phyloP scores from a whole-genome alignment of 1,284 basidiomycete genomes.

The Trametes pubescens region DNA sequence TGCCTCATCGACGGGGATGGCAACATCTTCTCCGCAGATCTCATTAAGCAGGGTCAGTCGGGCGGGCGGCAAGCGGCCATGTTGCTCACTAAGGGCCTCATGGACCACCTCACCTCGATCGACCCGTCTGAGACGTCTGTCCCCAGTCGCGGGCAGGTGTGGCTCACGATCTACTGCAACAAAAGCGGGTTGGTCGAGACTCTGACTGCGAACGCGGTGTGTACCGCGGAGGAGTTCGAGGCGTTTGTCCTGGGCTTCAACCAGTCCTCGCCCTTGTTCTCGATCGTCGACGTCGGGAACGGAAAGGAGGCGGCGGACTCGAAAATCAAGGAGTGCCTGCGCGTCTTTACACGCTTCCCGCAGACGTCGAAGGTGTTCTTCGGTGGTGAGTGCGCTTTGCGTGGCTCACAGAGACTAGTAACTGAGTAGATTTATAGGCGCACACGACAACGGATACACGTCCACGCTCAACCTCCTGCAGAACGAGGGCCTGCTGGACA shows the following conservation, averaged over 20 bases:
- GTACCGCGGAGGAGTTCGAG: conserved; percentile 51
- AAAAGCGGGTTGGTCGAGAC: conserved; percentile 52
- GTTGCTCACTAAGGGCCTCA: conserved; percentile 51
- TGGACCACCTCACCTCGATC: conserved; percentile 43
- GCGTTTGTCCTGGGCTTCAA: conserved; percentile 57
- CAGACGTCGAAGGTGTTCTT: conserved; percentile 55
- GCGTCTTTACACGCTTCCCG: conserved; percentile 54
- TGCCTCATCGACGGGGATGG: conserved; percentile 58
- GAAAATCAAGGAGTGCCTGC: conserved; percentile 61
- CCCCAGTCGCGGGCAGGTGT: conserved; percentile 47
- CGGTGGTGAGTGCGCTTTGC: conserved; percentile 43
- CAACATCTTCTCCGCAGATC: conserved; percentile 53
- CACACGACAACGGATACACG: conserved; percentile 64
- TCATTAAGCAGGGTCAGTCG: conserved; percentile 48
- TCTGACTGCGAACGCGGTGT: conserved; percentile 45
- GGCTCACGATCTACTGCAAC: conserved; percentile 56
- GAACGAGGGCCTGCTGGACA: conserved; percentile 57
- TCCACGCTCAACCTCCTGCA: conserved; percentile 55
- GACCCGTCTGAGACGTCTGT: conserved; percentile 36
- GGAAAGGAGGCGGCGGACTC: conserved; percentile 65
- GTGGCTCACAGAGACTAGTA: conserved; percentile 26
- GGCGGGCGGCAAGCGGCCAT: conserved; percentile 55
- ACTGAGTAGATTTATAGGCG: conserved; percentile 39
- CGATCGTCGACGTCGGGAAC: conserved; percentile 61
- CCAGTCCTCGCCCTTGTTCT: conserved; percentile 54